Evolutionary conservation across 306 rosid genomes (phyloP).

Genomic region (Castanea crenata): DNA sequence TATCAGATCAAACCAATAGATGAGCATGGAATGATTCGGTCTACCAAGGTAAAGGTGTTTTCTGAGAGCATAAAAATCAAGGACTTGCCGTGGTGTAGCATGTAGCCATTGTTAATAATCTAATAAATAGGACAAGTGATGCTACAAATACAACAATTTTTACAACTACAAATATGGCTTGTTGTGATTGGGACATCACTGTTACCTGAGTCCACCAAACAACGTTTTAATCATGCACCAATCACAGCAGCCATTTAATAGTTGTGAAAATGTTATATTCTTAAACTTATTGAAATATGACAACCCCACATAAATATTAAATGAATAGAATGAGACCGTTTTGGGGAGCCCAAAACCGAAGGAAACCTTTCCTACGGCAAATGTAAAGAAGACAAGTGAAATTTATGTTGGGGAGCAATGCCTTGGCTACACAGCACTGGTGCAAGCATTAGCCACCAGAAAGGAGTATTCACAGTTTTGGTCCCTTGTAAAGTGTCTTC

Average conservation of each 20-base stretch:
- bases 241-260: too few species aligned
- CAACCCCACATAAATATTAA: too few species aligned
- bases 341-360: neutral
- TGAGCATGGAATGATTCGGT: conserved; percentile 33
- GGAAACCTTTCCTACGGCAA: neutral
- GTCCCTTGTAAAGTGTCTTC: neutral
- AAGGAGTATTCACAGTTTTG: neutral
- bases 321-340: neutral
- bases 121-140: too few species aligned
- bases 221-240: too few species aligned
- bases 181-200: too few species aligned
- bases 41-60: conserved; percentile 54
- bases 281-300: too few species aligned
- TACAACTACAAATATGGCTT: too few species aligned
- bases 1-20: conserved; percentile 26
- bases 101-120: too few species aligned
- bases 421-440: neutral
- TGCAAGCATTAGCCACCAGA: neutral
- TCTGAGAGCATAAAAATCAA: conserved; percentile 1
- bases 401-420: neutral
- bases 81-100: neutral
- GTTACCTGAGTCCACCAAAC: too few species aligned
- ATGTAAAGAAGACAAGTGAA: neutral
- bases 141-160: too few species aligned
- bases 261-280: too few species aligned